Percentiles rank a stretch among this genome's conserved stretches.
Conservation (phyloP, 352 stramenopile genomes). For the Pythium volutum region DNA sequence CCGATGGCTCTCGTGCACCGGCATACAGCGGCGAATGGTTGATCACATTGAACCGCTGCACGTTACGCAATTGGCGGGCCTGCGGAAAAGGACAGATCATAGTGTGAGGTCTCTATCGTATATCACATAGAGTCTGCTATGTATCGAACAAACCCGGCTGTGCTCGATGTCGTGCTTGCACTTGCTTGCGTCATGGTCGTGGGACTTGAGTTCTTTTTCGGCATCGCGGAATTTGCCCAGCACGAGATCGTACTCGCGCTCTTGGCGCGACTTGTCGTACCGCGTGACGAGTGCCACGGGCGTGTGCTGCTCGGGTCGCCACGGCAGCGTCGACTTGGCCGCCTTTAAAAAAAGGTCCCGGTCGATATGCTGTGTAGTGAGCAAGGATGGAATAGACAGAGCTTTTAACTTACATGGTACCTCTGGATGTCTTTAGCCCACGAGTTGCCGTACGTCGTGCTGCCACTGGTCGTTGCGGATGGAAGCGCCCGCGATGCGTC, state of each 20-base stretch:
- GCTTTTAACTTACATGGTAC: conserved; percentile 46
- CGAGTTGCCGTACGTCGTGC: conserved; percentile 18
- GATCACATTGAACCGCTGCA: conserved; percentile 69
- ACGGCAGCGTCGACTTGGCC: conserved; percentile 62
- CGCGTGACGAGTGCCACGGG: conserved; percentile 62
- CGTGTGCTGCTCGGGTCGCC: conserved; percentile 47
- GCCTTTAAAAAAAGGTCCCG: conserved; percentile 25
- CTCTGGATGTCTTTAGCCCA: conserved; percentile 60
- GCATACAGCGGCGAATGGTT: conserved; percentile 55
- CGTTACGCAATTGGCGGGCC: conserved; percentile 55
- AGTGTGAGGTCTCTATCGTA: not conserved
- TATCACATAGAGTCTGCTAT: too few species aligned
- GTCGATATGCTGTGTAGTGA: too few species aligned
- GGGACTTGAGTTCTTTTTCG: conserved; percentile 34
- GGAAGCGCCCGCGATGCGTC: not conserved
- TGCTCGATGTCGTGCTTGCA: conserved; percentile 41
- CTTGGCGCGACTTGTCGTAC: conserved; percentile 65
- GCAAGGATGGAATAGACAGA: not conserved
- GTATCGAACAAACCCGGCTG: conserved; percentile 26
- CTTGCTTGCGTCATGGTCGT: conserved; percentile 31
- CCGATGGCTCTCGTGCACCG: conserved; percentile 41
- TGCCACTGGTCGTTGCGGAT: not conserved
- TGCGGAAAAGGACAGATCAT: conserved; percentile 15
- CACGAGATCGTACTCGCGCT: conserved; percentile 69
- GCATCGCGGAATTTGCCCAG: conserved; percentile 66